Conservation (phyloP, 768 basidiomycete species). For the Mycena belliarum region DNA sequence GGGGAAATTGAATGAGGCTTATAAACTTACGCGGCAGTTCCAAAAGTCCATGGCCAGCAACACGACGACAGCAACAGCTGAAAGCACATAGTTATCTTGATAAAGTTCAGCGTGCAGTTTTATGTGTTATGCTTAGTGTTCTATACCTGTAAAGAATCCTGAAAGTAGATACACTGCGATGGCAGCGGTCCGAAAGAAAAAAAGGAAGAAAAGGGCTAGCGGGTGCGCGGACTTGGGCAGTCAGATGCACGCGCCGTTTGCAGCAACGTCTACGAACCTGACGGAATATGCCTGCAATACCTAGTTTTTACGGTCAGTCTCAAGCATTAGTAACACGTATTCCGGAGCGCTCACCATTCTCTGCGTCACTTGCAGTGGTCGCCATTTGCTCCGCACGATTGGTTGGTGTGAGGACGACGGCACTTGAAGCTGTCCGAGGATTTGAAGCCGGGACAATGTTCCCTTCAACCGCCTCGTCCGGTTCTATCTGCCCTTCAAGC, state of each 20-base stretch:
- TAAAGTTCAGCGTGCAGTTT: conserved; percentile 35
- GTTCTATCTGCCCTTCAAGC: conserved; percentile 80
- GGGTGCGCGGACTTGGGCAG: conserved; percentile 72
- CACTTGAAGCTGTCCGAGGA: conserved; percentile 33
- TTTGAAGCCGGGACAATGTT: background rate
- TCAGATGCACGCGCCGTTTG: conserved; percentile 5
- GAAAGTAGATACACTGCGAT: conserved; percentile 91
- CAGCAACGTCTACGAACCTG: conserved; percentile 48
- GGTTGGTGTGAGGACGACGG: conserved; percentile 62
- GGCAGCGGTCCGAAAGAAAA: conserved; percentile 85
- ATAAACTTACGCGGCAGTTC: conserved; percentile 81
- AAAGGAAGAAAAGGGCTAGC: conserved; percentile 82
- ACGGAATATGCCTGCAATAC: conserved; percentile 73
- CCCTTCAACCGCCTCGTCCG: conserved; percentile 58
- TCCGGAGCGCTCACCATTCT: conserved; percentile 58
- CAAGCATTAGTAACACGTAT: conserved; percentile 1
- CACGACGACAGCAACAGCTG: conserved; percentile 91
- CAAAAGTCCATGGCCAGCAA: conserved; percentile 97
- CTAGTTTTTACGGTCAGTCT: conserved; percentile 33
- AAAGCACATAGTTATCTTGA: conserved; percentile 89
- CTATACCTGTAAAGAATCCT: conserved; percentile 51
- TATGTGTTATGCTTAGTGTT: too few relatives aligned
- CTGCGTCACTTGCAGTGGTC: conserved; percentile 64
- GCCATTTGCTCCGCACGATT: conserved; percentile 48
- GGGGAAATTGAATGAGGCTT: background rate